phyloP scores from a whole-genome alignment of 2,329 filamentous ascomycete species.

The Epichloe scottii region DNA sequence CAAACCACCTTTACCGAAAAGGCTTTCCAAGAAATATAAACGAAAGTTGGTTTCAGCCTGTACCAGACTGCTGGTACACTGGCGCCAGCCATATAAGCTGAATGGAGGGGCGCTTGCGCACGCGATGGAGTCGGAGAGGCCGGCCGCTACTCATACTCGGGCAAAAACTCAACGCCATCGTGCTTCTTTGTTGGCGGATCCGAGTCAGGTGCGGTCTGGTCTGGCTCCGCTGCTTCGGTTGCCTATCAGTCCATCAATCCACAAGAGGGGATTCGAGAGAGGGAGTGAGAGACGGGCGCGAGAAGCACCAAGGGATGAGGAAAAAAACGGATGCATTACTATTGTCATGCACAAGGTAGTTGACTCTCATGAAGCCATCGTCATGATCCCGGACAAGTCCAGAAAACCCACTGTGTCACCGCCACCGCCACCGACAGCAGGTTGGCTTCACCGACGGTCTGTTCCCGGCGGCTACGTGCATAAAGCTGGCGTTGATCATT shows the following conservation, averaged over 20 bases:
- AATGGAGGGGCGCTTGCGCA: background rate
- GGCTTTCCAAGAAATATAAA: background rate
- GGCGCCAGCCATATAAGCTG: constrained; percentile 1
- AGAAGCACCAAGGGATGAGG: background rate
- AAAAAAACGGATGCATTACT: background rate
- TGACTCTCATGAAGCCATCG: constrained; percentile 5
- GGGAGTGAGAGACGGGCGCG: background rate
- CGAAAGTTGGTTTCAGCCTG: background rate
- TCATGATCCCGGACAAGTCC: background rate
- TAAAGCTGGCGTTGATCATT: constrained; percentile 9
- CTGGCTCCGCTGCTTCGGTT: background rate
- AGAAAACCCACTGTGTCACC: constrained; percentile 3
- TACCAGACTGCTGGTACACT: constrained; percentile 1
- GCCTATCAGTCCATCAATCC: no score
- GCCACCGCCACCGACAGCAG: constrained; percentile 4
- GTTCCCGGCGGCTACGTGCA: constrained; percentile 12
- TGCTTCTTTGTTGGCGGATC: background rate
- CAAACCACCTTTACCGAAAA: background rate
- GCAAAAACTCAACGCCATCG: constrained; percentile 5
- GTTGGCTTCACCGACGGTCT: constrained; percentile 12
- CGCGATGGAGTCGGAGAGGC: constrained; percentile 1
- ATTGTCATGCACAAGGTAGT: background rate
- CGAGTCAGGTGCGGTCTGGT: background rate
- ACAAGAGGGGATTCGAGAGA: background rate
- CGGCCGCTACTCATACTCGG: constrained; percentile 2